Conservation (phyloP, 495 filamentous ascomycete genomes). For the Daldinia grandis region DNA sequence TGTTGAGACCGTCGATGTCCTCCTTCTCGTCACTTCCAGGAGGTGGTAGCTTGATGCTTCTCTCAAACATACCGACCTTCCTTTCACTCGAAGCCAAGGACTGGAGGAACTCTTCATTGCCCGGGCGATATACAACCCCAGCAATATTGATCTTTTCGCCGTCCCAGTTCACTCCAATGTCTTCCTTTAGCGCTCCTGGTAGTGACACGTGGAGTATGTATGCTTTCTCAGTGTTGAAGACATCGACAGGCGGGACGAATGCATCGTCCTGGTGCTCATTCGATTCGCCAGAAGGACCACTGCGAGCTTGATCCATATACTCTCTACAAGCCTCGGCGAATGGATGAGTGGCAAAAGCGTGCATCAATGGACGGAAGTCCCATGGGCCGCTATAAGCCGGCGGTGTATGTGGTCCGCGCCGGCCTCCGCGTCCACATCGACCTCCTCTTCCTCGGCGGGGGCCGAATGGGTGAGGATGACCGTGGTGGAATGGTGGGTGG, state of each 20-base stretch:
- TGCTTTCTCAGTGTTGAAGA: constrained; percentile 71
- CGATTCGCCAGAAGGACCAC: constrained; percentile 33
- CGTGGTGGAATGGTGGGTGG: constrained; percentile 22
- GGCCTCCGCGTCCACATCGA: constrained; percentile 28
- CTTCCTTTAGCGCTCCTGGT: constrained; percentile 79
- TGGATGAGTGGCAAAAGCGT: constrained; percentile 50
- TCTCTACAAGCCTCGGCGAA: constrained; percentile 53
- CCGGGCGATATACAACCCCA: constrained; percentile 75
- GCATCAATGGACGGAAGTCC: constrained; percentile 54
- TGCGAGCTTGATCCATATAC: constrained; percentile 46
- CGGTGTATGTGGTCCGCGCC: constrained; percentile 24
- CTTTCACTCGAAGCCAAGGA: constrained; percentile 69
- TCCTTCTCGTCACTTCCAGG: constrained; percentile 60
- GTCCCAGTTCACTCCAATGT: constrained; percentile 80
- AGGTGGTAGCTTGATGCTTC: constrained; percentile 67
- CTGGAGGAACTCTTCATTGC: constrained; percentile 75
- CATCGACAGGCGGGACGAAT: constrained; percentile 72
- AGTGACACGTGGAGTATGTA: constrained; percentile 77
- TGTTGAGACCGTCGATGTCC: constrained; percentile 68
- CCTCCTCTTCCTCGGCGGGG: constrained; percentile 40
- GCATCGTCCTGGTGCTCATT: constrained; percentile 51
- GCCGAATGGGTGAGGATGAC: constrained; percentile 31
- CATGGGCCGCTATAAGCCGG: constrained; percentile 41
- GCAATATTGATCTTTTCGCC: constrained; percentile 71
- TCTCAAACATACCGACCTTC: constrained; percentile 75